These are phyloP conservation scores for Nitzschia inconspicua DNA, from an alignment of 108 stramenopile genomes.

Conservation along the genomic window DNA sequence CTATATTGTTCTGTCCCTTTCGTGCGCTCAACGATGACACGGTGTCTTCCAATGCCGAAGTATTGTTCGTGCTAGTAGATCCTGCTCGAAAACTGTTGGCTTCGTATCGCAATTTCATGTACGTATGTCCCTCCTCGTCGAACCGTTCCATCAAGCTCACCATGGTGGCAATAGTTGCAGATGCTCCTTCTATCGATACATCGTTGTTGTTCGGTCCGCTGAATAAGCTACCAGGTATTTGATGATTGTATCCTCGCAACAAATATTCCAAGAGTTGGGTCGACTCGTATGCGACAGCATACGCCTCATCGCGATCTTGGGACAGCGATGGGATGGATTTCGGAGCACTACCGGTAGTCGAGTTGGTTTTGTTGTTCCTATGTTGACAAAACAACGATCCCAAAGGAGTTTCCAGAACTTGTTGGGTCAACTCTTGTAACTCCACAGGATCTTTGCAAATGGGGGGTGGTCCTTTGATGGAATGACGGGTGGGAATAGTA, in stretches of 20 bases:
- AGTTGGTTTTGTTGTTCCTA: not conserved
- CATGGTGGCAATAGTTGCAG: constrained; percentile 45
- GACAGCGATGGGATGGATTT: not conserved
- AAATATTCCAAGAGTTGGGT: constrained; percentile 63
- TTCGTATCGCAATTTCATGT: constrained; percentile 44
- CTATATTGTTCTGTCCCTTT: not conserved
- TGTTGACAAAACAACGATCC: constrained; percentile 66
- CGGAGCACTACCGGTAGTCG: not conserved
- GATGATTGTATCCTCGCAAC: constrained; percentile 41
- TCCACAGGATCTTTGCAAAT: constrained; percentile 50
- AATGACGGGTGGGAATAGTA: constrained; percentile 70
- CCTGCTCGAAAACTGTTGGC: constrained; percentile 29
- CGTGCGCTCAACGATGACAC: not conserved
- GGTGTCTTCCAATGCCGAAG: not conserved
- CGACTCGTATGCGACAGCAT: constrained; percentile 41
- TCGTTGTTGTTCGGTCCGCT: constrained; percentile 21
- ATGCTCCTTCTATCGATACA: constrained; percentile 20
- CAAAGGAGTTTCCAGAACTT: constrained; percentile 54
- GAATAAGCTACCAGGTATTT: constrained; percentile 18
- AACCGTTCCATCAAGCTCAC: constrained; percentile 48
- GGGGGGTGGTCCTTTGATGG: constrained; percentile 57
- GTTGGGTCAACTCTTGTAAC: constrained; percentile 46
- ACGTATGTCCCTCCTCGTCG: constrained; percentile 53
- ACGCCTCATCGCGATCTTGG: constrained; percentile 49
- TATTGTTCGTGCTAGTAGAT: too few relatives aligned